phyloP scores from a whole-genome alignment of 257 asterid species.

The Linderniella brevidens region DNA sequence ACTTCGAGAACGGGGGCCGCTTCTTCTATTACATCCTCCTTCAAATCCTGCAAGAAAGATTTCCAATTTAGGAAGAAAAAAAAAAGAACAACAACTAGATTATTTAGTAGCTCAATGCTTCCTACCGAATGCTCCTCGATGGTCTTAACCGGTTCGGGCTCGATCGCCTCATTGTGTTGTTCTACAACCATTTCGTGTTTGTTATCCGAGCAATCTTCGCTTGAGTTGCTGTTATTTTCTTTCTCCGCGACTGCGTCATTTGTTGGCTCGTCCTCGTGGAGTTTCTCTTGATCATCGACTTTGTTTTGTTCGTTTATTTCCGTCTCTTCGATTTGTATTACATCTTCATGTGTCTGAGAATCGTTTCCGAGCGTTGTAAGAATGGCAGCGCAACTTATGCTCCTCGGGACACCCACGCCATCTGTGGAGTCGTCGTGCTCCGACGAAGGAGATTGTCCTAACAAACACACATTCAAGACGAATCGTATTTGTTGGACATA shows the following conservation, averaged over 20 bases:
- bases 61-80: not conserved
- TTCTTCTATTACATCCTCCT: slow-evolving; percentile 8
- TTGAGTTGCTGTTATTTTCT: slow-evolving; percentile 9
- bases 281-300: slow-evolving; percentile 6
- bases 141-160: slow-evolving; percentile 1
- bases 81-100: not conserved
- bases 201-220: slow-evolving; percentile 5
- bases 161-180: not conserved
- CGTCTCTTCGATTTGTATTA: slow-evolving; percentile 3
- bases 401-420: slow-evolving; percentile 17
- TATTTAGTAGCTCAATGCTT: slow-evolving; percentile 1
- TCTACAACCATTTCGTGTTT: not conserved
- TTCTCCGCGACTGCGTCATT: slow-evolving; percentile 1
- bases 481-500: too few species aligned
- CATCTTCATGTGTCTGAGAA: too few species aligned
- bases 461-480: not conserved
- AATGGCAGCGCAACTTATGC: slow-evolving; percentile 30
- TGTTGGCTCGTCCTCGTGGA: slow-evolving; percentile 8
- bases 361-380: slow-evolving; percentile 10
- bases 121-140: not conserved
- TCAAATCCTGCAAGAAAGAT: slow-evolving; percentile 4
- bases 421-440: slow-evolving; percentile 19
- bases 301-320: slow-evolving; percentile 7
- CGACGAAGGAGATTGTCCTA: slow-evolving; percentile 5
- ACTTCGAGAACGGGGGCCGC: slow-evolving; percentile 13